Evolutionary conservation across 352 stramenopile species (phyloP), one percentile per base, ranked within the genome.

Genomic region (Phytophthora sp.): DNA sequence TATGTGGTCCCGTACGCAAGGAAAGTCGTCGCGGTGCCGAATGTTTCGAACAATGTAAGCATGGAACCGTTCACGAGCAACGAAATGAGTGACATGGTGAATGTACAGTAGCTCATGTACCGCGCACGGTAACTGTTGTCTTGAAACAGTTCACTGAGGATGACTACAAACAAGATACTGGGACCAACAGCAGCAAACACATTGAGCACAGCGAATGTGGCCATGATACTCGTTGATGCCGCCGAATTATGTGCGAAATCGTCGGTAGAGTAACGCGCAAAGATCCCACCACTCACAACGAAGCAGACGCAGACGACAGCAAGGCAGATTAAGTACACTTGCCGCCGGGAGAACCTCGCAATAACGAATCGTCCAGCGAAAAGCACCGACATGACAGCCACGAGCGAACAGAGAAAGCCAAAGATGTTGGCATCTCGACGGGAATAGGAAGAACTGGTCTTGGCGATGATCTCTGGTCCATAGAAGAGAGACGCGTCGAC

Each of bases 81-180:
- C 52, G 88, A 94, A 49, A 94, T 86, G 50, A 93, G 77, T 50
- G 87, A 95, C 87, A 95, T 95, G 36, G 85, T 69, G 64, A 95
- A 95, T 36, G 87, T 95, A 63, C 87, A 95, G 74, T 93, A 94
- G 77, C 87, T 94, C 85, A 94, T 95, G 79, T 91, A 94, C 20
- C 75, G 69, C 24, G 87, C 87, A 18, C 87, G 87, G 60, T 93
- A 90, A 67, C 74, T 90, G 60, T 76, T 88, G 74, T 93, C 80
- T 45, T 88, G 82, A 58, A 95, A 95, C 30, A 95, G 73, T 60
- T 95, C 87, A 39, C 80, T 93, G 23, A 95, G 71, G 63, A 95
- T 94, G 2, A 95, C 82, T 39, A 95, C 79, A 26, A 95, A 95
- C 15, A 94, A 74, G 51, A 91, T 83, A 59, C 82, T 91, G 30